These are phyloP conservation scores for Sequoiadendron giganteum DNA, from an alignment of 75 land plant species.

Conservation along the genomic window DNA sequence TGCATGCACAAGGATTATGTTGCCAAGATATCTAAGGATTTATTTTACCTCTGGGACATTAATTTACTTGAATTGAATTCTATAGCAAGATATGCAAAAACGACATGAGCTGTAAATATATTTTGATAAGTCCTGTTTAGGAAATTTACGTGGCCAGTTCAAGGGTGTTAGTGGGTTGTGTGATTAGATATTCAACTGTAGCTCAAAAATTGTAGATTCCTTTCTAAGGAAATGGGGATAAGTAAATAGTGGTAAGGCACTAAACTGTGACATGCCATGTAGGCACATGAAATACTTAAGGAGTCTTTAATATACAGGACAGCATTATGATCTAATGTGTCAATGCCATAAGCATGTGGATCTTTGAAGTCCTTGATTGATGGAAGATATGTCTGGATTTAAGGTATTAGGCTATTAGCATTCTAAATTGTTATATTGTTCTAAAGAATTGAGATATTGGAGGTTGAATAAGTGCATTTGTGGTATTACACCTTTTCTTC, in stretches of 20 bases:
- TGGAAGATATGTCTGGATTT: not conserved
- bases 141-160: not conserved
- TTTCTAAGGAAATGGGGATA: not conserved
- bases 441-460: too few species aligned
- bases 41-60: not conserved
- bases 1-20: not conserved
- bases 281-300: not conserved
- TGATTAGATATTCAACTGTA: not conserved
- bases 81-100: not conserved
- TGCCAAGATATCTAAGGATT: not conserved
- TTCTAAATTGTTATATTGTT: not conserved
- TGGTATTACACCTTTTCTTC: not conserved
- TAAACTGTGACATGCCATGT: not conserved
- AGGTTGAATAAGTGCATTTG: not conserved
- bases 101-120: not conserved
- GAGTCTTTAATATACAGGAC: not conserved
- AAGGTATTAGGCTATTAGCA: not conserved
- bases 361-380: not conserved
- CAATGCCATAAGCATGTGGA: not conserved
- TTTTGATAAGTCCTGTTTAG: not conserved
- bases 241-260: not conserved
- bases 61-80: not conserved
- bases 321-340: not conserved
- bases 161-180: not conserved
- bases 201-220: not conserved